Conservation (phyloP, 345 rosid species). For the Euphorbia pulcherrima region DNA sequence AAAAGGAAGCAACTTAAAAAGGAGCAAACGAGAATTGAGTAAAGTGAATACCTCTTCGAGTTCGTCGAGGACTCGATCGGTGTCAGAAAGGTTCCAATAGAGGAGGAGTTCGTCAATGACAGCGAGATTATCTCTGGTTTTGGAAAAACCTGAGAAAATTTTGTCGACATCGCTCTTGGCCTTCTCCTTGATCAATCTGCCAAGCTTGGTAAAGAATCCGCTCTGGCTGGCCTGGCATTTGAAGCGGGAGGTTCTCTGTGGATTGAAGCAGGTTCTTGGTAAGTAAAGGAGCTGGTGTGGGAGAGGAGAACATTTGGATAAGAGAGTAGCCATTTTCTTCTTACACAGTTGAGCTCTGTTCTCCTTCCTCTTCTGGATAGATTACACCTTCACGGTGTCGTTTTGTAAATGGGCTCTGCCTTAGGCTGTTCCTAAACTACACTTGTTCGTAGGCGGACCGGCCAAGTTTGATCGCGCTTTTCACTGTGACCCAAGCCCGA, state of each 20-base stretch:
- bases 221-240: slow-evolving; percentile 67
- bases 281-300: slow-evolving; percentile 18
- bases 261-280: slow-evolving; percentile 15
- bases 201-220: slow-evolving; percentile 84
- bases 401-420: background rate
- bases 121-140: slow-evolving; percentile 86
- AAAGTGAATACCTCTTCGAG: slow-evolving; percentile 66
- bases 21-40: background rate
- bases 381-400: slow-evolving; percentile 6
- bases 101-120: slow-evolving; percentile 89
- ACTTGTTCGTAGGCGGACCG: no score
- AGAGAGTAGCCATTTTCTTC: slow-evolving; percentile 48
- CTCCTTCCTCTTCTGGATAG: background rate
- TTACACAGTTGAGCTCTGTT: background rate
- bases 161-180: slow-evolving; percentile 90
- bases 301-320: slow-evolving; percentile 31
- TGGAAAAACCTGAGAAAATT: slow-evolving; percentile 87
- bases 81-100: slow-evolving; percentile 90
- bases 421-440: no score
- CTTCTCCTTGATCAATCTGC: slow-evolving; percentile 85
- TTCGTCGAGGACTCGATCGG: slow-evolving; percentile 88
- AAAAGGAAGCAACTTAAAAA: background rate
- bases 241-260: slow-evolving; percentile 29
- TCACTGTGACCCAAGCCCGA: no score
- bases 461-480: no score